Evolutionary conservation across 2,329 filamentous ascomycete genomes (phyloP), one percentile per base, ranked within the genome.

Genomic region (Aspergillus novofumigatus): DNA sequence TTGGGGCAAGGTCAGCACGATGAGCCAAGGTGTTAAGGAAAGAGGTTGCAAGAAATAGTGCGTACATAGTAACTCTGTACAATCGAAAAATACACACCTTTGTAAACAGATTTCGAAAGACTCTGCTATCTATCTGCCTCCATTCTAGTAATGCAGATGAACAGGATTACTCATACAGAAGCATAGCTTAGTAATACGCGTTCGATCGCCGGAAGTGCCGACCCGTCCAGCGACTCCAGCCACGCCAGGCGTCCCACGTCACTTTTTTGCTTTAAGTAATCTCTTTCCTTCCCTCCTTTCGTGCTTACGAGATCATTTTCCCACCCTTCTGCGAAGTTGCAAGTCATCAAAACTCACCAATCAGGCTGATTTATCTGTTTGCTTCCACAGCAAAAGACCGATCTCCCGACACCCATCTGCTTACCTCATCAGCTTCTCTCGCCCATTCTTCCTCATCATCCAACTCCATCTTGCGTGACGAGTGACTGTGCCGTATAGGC

Each of bases 401-500:
- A 50, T 49, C 35, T 35, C 35, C 29, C 42, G 20, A 48, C 52
- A 10, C 53, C 44, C 23, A 57, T 54, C 61, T 72, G 71, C 70
- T 73, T 72, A 73, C 71, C 71, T 70, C 69, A 72, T 71, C 70
- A 52, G 60, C 62, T 66, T 64, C 62, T 62, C 62, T 68, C 61
- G 61, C 62, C 67, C 59, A 52, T 56, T 64, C 58, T 59, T 59
- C 58, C 63, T 57, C 57, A 48, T 55, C 61, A 59, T 61, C 53
- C 56, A 42, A 53, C 32, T 47, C 26, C 60, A 53, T 51, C 58
- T 53, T 54, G 55, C 50, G 35, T 53, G 58, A 51, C 44, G 58
- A 58, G 44, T 49, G 28, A 25, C 48, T 53, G 52, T 56, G 53
- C 55, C 26, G 57, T 52, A 50, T 52, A 48, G 38, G 20, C 53